Evolutionary conservation across 2,329 filamentous ascomycete species (phyloP).

Genomic region (Pseudocercospora musae): DNA sequence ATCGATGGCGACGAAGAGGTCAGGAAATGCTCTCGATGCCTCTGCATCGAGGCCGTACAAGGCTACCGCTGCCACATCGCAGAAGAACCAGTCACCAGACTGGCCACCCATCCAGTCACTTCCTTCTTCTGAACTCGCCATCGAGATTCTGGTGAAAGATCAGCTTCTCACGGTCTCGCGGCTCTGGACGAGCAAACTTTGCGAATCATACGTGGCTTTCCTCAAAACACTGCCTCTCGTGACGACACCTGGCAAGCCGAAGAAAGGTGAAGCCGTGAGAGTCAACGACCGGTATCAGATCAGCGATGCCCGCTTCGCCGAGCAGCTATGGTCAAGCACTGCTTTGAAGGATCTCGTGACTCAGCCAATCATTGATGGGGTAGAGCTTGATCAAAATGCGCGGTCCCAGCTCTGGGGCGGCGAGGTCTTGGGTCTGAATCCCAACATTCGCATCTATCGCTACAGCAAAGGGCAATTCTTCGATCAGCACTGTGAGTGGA

Average conservation of each 20-base stretch:
- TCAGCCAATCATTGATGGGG: slow-evolving; percentile 36
- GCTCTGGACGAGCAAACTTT: slow-evolving; percentile 72
- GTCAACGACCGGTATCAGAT: slow-evolving; percentile 90
- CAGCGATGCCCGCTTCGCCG: slow-evolving; percentile 70
- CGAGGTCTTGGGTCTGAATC: slow-evolving; percentile 75
- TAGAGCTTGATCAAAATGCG: slow-evolving; percentile 30
- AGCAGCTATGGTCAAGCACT: slow-evolving; percentile 72
- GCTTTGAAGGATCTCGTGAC: slow-evolving; percentile 62
- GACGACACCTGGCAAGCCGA: slow-evolving; percentile 76
- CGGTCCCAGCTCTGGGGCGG: slow-evolving; percentile 65
- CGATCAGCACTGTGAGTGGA: slow-evolving; percentile 76
- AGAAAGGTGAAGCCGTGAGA: slow-evolving; percentile 73
- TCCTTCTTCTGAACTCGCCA: slow-evolving; percentile 60
- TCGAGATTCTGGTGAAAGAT: slow-evolving; percentile 56
- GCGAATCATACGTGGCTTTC: slow-evolving; percentile 72
- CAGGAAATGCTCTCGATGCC: neutral
- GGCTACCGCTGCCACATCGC: neutral
- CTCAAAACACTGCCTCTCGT: slow-evolving; percentile 66
- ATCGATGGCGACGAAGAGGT: neutral
- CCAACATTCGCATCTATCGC: slow-evolving; percentile 85
- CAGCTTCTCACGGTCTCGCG: slow-evolving; percentile 72
- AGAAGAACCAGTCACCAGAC: slow-evolving; percentile 42
- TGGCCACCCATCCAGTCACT: slow-evolving; percentile 73
- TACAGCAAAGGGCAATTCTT: slow-evolving; percentile 87
- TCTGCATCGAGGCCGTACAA: neutral